Percentiles rank a stretch among this genome's conserved stretches.
These are phyloP conservation scores for Trametes gibbosa DNA, from an alignment of 768 basidiomycete genomes.

Conservation along the genomic window DNA sequence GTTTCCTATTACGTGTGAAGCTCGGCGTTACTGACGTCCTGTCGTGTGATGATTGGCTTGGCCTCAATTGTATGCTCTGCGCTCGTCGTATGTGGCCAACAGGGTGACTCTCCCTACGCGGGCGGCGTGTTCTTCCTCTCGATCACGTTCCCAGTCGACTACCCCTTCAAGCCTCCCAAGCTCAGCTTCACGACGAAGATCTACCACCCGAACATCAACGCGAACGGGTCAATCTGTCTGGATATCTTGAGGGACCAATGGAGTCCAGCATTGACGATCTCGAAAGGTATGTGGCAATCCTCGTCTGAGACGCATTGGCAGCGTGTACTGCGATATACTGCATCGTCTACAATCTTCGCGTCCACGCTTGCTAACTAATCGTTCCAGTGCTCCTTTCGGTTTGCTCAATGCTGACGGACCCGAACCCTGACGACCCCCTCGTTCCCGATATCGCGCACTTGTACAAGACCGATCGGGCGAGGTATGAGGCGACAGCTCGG, in stretches of 20 bases:
- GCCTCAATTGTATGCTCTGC: constrained; percentile 18
- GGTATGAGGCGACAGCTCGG: constrained; percentile 96
- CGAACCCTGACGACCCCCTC: constrained; percentile 98
- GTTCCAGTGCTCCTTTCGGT: constrained; percentile 87
- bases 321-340: no score
- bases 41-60: constrained; percentile 5
- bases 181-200: constrained; percentile 99
- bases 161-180: constrained; percentile 99
- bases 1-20: constrained; percentile 5
- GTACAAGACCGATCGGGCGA: constrained; percentile 97
- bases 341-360: background rate
- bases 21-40: constrained; percentile 8
- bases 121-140: constrained; percentile 99
- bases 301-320: background rate
- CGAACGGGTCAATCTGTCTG: constrained; percentile 97
- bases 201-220: constrained; percentile 99
- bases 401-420: constrained; percentile 99
- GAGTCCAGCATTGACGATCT: constrained; percentile 98
- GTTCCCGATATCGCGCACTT: constrained; percentile 98
- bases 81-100: constrained; percentile 21
- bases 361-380: constrained; percentile 2
- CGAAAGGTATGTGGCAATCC: constrained; percentile 69
- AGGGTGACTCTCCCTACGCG: constrained; percentile 97
- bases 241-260: constrained; percentile 99
- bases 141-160: constrained; percentile 93